These are phyloP conservation scores for Aethionema arabicum DNA, from an alignment of 345 rosid genomes.

Conservation along the genomic window DNA sequence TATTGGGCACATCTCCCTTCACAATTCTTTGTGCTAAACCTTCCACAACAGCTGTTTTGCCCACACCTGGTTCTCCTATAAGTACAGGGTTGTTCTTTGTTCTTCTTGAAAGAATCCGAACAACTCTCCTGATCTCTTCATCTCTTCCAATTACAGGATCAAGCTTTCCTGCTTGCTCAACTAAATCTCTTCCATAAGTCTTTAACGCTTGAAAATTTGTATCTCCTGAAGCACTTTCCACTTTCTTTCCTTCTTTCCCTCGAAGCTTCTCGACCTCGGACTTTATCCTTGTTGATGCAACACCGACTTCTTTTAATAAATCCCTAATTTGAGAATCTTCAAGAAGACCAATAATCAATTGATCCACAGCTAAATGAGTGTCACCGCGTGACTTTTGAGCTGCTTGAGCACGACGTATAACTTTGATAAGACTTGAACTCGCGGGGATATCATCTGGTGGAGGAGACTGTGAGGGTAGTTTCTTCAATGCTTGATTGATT, in stretches of 20 bases:
- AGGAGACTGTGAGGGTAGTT: constrained; percentile 78
- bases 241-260: constrained; percentile 85
- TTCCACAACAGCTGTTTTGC: constrained; percentile 94
- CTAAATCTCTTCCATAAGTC: constrained; percentile 89
- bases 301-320: constrained; percentile 67
- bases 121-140: constrained; percentile 81
- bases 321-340: constrained; percentile 85
- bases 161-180: constrained; percentile 89
- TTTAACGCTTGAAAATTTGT: constrained; percentile 75
- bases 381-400: constrained; percentile 65
- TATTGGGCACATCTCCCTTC: constrained; percentile 83
- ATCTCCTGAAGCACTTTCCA: constrained; percentile 86
- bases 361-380: constrained; percentile 78
- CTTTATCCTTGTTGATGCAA: constrained; percentile 50
- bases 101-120: constrained; percentile 80
- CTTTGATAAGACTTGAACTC: constrained; percentile 67
- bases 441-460: constrained; percentile 76
- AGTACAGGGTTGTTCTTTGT: constrained; percentile 94
- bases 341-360: constrained; percentile 66
- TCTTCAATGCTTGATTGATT: constrained; percentile 65
- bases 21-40: constrained; percentile 93
- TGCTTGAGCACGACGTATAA: constrained; percentile 71
- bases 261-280: constrained; percentile 85
- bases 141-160: constrained; percentile 93
- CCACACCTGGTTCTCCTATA: constrained; percentile 95